Percentiles rank a stretch among this genome's conserved stretches.
Evolutionary conservation across 345 rosid species (phyloP).

Genomic region (Garcia nutans): DNA sequence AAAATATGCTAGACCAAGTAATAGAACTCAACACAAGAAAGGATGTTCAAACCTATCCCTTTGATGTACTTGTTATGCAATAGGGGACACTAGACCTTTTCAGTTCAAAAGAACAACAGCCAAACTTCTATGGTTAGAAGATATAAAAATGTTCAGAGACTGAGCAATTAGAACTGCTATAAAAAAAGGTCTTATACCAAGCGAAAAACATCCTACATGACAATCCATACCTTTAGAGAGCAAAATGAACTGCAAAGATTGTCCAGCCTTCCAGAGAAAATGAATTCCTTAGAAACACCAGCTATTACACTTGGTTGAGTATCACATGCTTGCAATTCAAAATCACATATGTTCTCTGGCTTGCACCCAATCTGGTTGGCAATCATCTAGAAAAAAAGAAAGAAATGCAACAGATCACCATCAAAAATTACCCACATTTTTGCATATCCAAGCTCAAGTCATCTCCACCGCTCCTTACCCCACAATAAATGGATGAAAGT

Average conservation of each 20-base stretch:
- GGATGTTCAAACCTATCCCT: background rate
- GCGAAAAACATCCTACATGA: background rate
- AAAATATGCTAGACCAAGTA: background rate
- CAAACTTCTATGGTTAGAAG: background rate
- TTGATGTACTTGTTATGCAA: background rate
- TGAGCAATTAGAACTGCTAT: background rate
- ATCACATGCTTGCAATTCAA: constrained; percentile 97
- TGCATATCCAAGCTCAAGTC: background rate
- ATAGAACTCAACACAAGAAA: background rate
- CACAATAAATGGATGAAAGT: background rate
- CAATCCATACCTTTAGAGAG: constrained; percentile 66
- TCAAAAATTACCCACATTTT: background rate
- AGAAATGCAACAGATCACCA: constrained; percentile 6
- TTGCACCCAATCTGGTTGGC: constrained; percentile 60
- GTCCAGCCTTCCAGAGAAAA: constrained; percentile 96
- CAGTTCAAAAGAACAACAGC: background rate
- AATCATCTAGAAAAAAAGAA: constrained; percentile 47
- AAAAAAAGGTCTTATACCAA: background rate
- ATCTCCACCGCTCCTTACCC: background rate
- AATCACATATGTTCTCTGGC: constrained; percentile 76
- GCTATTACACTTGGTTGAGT: constrained; percentile 84
- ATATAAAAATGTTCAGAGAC: background rate
- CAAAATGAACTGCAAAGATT: constrained; percentile 98
- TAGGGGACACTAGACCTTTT: background rate
- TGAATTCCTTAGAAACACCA: constrained; percentile 84